Conservation (phyloP, 108 stramenopile species). For the Cyclotella choctawhatcheeana region DNA sequence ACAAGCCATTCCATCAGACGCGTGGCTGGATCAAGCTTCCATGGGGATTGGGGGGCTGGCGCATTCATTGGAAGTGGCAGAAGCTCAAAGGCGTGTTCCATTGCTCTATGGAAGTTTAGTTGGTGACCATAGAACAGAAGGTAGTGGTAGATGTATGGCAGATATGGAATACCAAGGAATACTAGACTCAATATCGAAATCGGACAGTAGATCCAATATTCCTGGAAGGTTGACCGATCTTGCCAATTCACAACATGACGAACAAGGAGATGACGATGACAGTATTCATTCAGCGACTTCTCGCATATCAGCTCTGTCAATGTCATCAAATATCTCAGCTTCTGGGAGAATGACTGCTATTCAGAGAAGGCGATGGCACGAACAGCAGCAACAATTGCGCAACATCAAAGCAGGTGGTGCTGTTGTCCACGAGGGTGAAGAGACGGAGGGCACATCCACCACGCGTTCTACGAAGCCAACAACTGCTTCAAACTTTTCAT, state of each 20-base stretch:
- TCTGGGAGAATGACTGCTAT: constrained; percentile 43
- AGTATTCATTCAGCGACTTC: constrained; percentile 39
- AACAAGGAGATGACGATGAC: constrained; percentile 34
- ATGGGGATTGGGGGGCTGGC: constrained; percentile 37
- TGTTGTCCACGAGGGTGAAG: neutral
- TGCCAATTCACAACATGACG: neutral
- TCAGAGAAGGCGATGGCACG: constrained; percentile 44
- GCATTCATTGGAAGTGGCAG: constrained; percentile 19
- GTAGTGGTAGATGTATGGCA: constrained; percentile 18
- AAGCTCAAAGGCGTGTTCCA: constrained; percentile 34
- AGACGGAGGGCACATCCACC: neutral
- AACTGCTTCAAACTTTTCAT: neutral
- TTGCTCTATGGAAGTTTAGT: constrained; percentile 16
- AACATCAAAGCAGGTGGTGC: constrained; percentile 25
- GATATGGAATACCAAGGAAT: constrained; percentile 42
- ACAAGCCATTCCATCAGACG: constrained; percentile 45
- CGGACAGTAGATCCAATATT: neutral
- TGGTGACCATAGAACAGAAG: constrained; percentile 5
- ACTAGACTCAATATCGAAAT: constrained; percentile 21
- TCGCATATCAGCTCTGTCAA: constrained; percentile 29
- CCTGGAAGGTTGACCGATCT: constrained; percentile 23
- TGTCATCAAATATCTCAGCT: constrained; percentile 26
- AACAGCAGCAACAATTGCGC: constrained; percentile 38
- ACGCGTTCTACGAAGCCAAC: neutral
- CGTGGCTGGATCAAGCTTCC: constrained; percentile 48